These are phyloP conservation scores for Blastocystis sp. DNA, from an alignment of 352 stramenopile genomes.

Conservation along the genomic window DNA sequence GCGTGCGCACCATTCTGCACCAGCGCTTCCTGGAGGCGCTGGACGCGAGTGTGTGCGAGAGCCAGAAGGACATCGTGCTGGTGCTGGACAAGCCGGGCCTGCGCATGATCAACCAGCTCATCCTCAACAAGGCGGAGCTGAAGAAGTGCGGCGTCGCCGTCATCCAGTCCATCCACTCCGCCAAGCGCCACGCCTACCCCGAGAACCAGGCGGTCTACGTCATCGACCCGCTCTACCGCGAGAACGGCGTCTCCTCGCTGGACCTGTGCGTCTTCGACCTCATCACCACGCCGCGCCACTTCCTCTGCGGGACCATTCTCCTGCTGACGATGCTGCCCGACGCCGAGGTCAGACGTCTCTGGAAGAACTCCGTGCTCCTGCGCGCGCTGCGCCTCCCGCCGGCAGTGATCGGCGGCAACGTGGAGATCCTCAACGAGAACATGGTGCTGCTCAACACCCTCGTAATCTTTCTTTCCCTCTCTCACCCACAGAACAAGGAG, in stretches of 20 bases:
- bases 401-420: conserved; percentile 31
- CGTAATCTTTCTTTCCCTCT: not conserved
- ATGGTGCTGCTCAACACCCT: conserved; percentile 49
- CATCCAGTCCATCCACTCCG: conserved; percentile 64
- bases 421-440: conserved; percentile 38
- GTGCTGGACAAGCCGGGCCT: conserved; percentile 61
- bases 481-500: conserved; percentile 5
- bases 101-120: conserved; percentile 62
- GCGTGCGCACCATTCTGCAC: conserved; percentile 41
- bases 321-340: conserved; percentile 26
- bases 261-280: conserved; percentile 66
- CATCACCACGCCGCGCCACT: conserved; percentile 37
- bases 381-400: conserved; percentile 15
- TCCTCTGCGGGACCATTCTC: conserved; percentile 37
- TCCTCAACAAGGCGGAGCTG: conserved; percentile 59
- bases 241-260: conserved; percentile 62
- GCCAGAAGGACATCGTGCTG: conserved; percentile 28
- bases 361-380: conserved; percentile 36
- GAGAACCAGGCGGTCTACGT: conserved; percentile 60
- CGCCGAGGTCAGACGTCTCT: conserved; percentile 28
- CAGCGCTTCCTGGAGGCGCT: conserved; percentile 55
- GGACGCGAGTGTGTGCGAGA: conserved; percentile 31
- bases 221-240: conserved; percentile 59
- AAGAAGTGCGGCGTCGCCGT: conserved; percentile 59
- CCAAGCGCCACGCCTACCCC: conserved; percentile 58